Percentiles rank a stretch among this genome's conserved stretches.
Conservation (phyloP, 2,329 filamentous ascomycete species). For the Alternaria brassicicola region DNA sequence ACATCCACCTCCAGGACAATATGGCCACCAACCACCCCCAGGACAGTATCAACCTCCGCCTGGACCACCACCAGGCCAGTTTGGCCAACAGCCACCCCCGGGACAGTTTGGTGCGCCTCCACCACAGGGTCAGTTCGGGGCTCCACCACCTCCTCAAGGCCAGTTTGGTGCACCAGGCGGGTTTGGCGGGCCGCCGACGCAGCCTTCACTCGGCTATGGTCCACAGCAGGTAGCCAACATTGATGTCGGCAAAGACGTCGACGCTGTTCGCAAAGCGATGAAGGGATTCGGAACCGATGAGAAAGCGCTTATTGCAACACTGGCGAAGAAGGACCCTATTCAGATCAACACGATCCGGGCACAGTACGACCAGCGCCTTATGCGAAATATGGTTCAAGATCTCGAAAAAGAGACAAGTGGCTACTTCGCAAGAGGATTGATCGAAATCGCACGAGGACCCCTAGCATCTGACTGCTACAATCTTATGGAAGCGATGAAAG, state of each 20-base stretch:
- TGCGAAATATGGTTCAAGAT: slow-evolving; percentile 72
- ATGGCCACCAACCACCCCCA: slow-evolving; percentile 12
- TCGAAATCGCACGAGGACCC: slow-evolving; percentile 79
- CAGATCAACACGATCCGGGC: slow-evolving; percentile 70
- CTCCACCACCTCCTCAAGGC: slow-evolving; percentile 43
- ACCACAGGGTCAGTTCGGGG: slow-evolving; percentile 40
- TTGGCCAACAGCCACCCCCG: slow-evolving; percentile 30
- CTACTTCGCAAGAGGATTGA: slow-evolving; percentile 75
- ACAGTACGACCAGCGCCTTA: slow-evolving; percentile 67
- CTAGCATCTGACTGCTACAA: slow-evolving; percentile 75
- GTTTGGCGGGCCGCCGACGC: slow-evolving; percentile 46
- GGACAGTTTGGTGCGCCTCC: slow-evolving; percentile 20
- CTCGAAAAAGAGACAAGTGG: slow-evolving; percentile 76
- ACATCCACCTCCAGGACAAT: slow-evolving; percentile 31
- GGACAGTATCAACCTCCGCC: slow-evolving; percentile 40
- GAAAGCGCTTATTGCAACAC: slow-evolving; percentile 70
- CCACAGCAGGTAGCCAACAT: slow-evolving; percentile 64
- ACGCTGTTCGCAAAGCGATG: slow-evolving; percentile 80
- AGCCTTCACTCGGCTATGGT: slow-evolving; percentile 73
- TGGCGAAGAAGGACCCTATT: slow-evolving; percentile 76
- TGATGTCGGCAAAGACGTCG: slow-evolving; percentile 71
- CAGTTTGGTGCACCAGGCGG: slow-evolving; percentile 31
- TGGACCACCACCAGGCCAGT: slow-evolving; percentile 26
- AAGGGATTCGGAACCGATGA: slow-evolving; percentile 94
- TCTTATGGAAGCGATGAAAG: slow-evolving; percentile 74